phyloP scores from a whole-genome alignment of 305 asterid genomes.

The Solanum hybrid region DNA sequence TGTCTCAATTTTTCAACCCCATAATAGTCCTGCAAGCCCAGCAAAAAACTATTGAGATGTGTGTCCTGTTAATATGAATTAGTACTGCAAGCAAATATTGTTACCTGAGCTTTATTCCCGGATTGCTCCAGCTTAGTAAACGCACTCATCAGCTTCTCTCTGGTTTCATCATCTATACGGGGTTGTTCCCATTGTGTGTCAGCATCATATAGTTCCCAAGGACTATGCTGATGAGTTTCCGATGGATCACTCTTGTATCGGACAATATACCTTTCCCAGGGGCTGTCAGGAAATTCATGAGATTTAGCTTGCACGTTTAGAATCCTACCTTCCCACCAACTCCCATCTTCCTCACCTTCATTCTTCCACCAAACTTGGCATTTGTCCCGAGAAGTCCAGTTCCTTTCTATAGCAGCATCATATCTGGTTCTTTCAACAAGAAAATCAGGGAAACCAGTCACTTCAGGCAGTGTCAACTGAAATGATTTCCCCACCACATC shows the following conservation, averaged over 20 bases:
- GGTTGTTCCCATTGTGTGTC: slow-evolving; percentile 59
- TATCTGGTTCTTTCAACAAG: slow-evolving; percentile 86
- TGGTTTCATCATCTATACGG: slow-evolving; percentile 51
- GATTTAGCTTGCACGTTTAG: slow-evolving; percentile 61
- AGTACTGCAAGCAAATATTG: not conserved
- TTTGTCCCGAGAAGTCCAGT: slow-evolving; percentile 80
- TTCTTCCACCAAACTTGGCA: slow-evolving; percentile 97
- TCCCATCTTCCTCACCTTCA: slow-evolving; percentile 72
- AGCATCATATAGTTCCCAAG: slow-evolving; percentile 89
- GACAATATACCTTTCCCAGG: slow-evolving; percentile 87
- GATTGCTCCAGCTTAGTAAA: slow-evolving; percentile 62
- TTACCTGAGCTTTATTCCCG: slow-evolving; percentile 53
- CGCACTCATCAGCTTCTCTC: slow-evolving; percentile 43
- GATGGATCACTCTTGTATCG: slow-evolving; percentile 75
- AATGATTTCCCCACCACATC: slow-evolving; percentile 56
- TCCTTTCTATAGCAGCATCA: slow-evolving; percentile 67
- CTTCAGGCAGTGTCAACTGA: slow-evolving; percentile 75
- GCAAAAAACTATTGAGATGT: slow-evolving; percentile 2
- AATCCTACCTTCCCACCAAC: slow-evolving; percentile 95
- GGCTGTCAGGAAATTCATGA: slow-evolving; percentile 76
- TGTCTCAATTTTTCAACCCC: slow-evolving; percentile 68
- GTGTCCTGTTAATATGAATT: slow-evolving; percentile 6
- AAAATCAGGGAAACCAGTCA: slow-evolving; percentile 83
- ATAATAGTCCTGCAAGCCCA: slow-evolving; percentile 63
- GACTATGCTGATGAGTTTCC: slow-evolving; percentile 84